Conservation (phyloP, 352 stramenopile species). For the Globisporangium alternatum region DNA sequence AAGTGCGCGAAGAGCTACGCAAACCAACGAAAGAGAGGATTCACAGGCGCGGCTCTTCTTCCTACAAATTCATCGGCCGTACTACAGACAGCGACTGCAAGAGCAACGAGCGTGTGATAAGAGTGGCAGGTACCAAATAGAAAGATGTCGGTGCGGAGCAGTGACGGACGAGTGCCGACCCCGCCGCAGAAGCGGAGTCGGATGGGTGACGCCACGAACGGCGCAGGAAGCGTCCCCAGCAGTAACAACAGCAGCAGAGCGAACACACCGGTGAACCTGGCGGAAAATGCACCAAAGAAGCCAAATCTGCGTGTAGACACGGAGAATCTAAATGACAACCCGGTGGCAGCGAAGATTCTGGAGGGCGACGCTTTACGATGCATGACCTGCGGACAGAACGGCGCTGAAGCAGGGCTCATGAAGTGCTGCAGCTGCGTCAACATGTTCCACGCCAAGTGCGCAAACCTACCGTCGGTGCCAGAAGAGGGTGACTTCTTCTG, state of each 20-base stretch:
- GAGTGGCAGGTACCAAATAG: not conserved
- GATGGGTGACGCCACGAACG: constrained; percentile 1
- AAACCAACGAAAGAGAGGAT: not conserved
- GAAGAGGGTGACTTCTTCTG: constrained; percentile 73
- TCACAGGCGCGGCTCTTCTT: not conserved
- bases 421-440: constrained; percentile 48
- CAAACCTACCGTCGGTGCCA: constrained; percentile 54
- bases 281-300: not conserved
- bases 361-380: constrained; percentile 10
- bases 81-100: not conserved
- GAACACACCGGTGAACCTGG: not conserved
- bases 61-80: not conserved
- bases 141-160: constrained; percentile 5
- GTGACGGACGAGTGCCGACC: constrained; percentile 2
- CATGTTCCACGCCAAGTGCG: constrained; percentile 64
- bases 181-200: constrained; percentile 10
- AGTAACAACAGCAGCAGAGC: constrained; percentile 7
- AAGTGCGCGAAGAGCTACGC: not conserved
- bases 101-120: not conserved
- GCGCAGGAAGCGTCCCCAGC: not conserved
- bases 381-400: constrained; percentile 15
- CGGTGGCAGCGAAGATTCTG: not conserved
- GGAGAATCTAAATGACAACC: not conserved
- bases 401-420: constrained; percentile 31
- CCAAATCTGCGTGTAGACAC: constrained; percentile 5